A percentile compares a stretch with the other conserved stretches of the same genome.
phyloP scores from a whole-genome alignment of 2,329 filamentous ascomycete species.

The Aspergillus udagawae region DNA sequence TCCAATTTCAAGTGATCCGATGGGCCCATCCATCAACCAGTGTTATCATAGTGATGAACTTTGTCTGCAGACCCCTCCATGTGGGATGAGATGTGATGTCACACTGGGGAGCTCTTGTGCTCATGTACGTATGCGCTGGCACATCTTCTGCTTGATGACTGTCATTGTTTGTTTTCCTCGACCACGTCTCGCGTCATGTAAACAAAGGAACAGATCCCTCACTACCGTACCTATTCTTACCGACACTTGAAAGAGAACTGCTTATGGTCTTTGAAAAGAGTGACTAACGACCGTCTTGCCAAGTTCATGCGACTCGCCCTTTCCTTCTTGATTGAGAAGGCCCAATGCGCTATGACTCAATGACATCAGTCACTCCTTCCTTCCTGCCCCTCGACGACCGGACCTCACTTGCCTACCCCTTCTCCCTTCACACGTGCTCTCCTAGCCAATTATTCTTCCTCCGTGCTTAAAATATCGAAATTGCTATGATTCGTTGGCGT shows the following conservation, averaged over 20 bases:
- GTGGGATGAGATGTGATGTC: not conserved
- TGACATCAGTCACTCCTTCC: slow-evolving; percentile 15
- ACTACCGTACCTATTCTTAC: slow-evolving; percentile 3
- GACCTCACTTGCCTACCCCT: not conserved
- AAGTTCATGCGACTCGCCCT: slow-evolving; percentile 21
- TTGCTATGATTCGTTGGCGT: not conserved
- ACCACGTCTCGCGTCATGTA: slow-evolving; percentile 1
- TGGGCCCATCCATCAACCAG: not conserved
- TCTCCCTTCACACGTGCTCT: not conserved
- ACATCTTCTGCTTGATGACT: not conserved
- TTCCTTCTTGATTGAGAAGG: no score
- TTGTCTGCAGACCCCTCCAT: not conserved
- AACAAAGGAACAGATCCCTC: slow-evolving; percentile 4
- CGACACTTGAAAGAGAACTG: slow-evolving; percentile 7
- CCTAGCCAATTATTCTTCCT: not conserved
- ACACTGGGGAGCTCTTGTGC: not conserved
- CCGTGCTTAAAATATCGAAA: not conserved
- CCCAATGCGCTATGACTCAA: not conserved
- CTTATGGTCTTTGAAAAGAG: no score
- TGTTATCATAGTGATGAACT: slow-evolving; percentile 12
- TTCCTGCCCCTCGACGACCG: not conserved
- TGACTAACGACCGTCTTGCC: no score
- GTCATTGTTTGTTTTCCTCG: not conserved
- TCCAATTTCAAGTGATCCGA: not conserved
- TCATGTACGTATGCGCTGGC: slow-evolving; percentile 8